Evolutionary conservation across 345 rosid genomes (phyloP), one percentile per base, ranked within the genome.

Genomic region (Dipteronia dyeriana): DNA sequence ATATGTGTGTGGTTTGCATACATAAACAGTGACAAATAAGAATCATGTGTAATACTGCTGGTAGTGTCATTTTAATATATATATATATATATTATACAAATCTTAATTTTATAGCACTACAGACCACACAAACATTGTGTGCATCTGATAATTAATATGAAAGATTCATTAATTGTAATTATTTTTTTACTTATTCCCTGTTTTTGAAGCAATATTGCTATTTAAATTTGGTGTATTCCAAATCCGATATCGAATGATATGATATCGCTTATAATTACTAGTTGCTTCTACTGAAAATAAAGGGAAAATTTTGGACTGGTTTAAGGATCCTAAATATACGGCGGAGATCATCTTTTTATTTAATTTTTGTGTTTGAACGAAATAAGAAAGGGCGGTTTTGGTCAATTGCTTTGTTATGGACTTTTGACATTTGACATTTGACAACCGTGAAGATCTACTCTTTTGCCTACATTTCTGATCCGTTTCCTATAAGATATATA

Each of bases 331-430:
- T 34, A 68, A 47, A 61, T 74, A 19, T n/a, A 54, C 4, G 76
- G 68, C 67, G 65, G 59, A 62, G 2, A 34, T 34, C 38, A 34
- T 39, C 7, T 20, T 67, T 41, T 20, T 19, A 34, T 41, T 41
- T 41, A 41, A 41, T 7, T 41, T 19, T 29, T 23, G 16, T 23
- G 66, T 10, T 57, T 7, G 26, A 14, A 34, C 0, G 25, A 22
- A 1, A 60, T 22, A 9, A 47, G 17, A 77, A 60, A 57, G 63
- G 54, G 25, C 14, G 29, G 31, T 64, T 64, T 68, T 41, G 22
- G 76, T 76, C 79, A 79, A 73, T 78, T 66, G 82, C 80, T 80
- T 80, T 19, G 61, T 23, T n/a, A 66, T 59, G 26, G 74, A 68
- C 67, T 51, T 66, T 77, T 61, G 80, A 73, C 75, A 63, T 66